phyloP scores from a whole-genome alignment of 768 basidiomycete genomes.

The Panaeolus papilionaceus region DNA sequence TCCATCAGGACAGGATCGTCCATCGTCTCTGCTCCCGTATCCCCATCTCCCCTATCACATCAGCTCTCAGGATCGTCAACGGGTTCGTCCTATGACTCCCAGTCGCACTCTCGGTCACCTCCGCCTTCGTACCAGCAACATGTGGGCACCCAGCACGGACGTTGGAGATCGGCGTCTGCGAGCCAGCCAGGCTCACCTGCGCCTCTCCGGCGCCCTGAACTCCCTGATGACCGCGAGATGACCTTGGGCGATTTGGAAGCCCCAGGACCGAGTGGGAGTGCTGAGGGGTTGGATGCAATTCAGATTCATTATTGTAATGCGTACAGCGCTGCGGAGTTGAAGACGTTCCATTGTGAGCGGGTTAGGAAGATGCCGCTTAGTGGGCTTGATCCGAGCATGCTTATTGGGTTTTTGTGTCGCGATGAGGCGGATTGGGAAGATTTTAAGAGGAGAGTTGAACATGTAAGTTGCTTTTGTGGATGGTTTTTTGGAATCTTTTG shows the following conservation, averaged over 20 bases:
- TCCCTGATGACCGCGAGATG: background rate
- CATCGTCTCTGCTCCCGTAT: conserved; percentile 53
- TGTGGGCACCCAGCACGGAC: conserved; percentile 20
- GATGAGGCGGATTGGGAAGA: conserved; percentile 89
- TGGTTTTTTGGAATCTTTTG: conserved; percentile 18
- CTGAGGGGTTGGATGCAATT: conserved; percentile 46
- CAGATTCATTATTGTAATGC: conserved; percentile 74
- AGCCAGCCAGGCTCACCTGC: conserved; percentile 28
- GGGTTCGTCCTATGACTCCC: conserved; percentile 21
- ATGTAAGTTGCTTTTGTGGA: conserved; percentile 55
- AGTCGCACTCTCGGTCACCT: conserved; percentile 25
- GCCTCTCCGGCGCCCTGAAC: background rate
- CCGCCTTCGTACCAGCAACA: conserved; percentile 32
- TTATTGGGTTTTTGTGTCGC: conserved; percentile 89
- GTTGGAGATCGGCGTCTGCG: conserved; percentile 30
- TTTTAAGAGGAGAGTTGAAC: conserved; percentile 70
- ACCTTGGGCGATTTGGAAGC: conserved; percentile 1
- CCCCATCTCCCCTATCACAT: conserved; percentile 71
- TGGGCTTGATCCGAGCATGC: conserved; percentile 95
- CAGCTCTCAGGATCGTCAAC: conserved; percentile 53
- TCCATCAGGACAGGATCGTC: conserved; percentile 62
- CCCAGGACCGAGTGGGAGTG: conserved; percentile 10
- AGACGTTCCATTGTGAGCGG: conserved; percentile 96
- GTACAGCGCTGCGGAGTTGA: conserved; percentile 75
- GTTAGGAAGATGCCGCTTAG: conserved; percentile 94